Evolutionary conservation across 106 monocot genomes (phyloP), one percentile per base, ranked within the genome.

Genomic region (Dactylorhiza incarnata): DNA sequence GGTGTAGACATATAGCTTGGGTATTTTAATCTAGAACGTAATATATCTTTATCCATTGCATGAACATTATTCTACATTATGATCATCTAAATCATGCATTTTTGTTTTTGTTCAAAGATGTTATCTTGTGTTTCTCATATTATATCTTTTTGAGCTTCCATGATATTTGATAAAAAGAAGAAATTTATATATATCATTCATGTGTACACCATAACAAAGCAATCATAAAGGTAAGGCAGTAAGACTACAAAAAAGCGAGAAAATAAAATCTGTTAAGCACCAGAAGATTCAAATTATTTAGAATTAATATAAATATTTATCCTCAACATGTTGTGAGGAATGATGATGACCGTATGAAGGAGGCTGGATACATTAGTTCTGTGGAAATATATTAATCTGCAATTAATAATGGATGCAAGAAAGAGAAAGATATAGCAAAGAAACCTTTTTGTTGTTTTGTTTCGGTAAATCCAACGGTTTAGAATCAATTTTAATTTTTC

Each of bases 391-490:
- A 45, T 23, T 29, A 58, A 58, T 58, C 19, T 6, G 6, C 9
- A 1, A 22, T 19, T 20, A 58, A 9, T n/a, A 58, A 19, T 58
- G 58, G n/a, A 58, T 3, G 0, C 9, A 9, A 29, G 13, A 66
- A 29, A 24, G 25, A 66, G 26, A 69, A 69, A 45, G 45, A 45
- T 69, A 45, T 4, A 69, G 15, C 5, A 69, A 69, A 44, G 7
- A 69, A 69, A 69, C 69, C 69, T 69, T 46, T 69, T 69, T 43
- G 45, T 45, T 45, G 69, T 44, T 69, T 43, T 69, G 69, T 13
- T 69, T 69, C 9, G 43, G 14, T 69, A 69, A 16, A 46, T 17
- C 45, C 45, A 69, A 46, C 13, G 15, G 17, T 45, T 45, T 69
- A 17, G n/a, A 69, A 69, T 69, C 45, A 45, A 69, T 17, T 69